These are phyloP conservation scores for Lodderomyces jiufengensis DNA, from an alignment of 1,139 yeast genomes.

Conservation along the genomic window DNA sequence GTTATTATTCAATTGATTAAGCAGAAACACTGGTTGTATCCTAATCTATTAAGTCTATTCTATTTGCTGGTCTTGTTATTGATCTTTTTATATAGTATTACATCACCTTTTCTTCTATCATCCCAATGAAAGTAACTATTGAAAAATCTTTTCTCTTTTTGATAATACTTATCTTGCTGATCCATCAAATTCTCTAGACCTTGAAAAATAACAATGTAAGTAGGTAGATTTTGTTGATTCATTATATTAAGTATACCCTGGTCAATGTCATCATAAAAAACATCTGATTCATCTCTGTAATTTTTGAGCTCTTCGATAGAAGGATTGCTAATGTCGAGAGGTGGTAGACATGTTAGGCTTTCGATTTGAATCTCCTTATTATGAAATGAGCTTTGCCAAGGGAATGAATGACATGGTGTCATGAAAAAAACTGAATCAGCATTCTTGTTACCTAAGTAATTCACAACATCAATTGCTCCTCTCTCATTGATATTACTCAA, in stretches of 20 bases:
- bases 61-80: too few species aligned
- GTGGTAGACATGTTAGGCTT: slow-evolving; percentile 93
- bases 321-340: slow-evolving; percentile 42
- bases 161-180: background rate
- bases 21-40: too few species aligned
- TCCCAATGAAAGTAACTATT: slow-evolving; percentile 91
- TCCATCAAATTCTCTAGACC: slow-evolving; percentile 48
- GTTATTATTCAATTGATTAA: too few species aligned
- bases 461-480: slow-evolving; percentile 73
- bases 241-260: too few species aligned
- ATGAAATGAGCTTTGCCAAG: slow-evolving; percentile 87
- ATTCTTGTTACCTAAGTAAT: slow-evolving; percentile 42
- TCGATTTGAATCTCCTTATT: slow-evolving; percentile 49
- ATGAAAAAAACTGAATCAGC: slow-evolving; percentile 64
- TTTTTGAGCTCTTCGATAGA: slow-evolving; percentile 23
- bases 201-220: slow-evolving; percentile 67
- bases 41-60: too few species aligned
- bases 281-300: slow-evolving; percentile 86
- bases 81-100: slow-evolving; percentile 54
- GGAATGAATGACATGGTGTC: slow-evolving; percentile 97
- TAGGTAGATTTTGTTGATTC: slow-evolving; percentile 36
- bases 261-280: slow-evolving; percentile 67
- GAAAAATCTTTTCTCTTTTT: slow-evolving; percentile 52
- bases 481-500: slow-evolving; percentile 71
- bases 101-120: slow-evolving; percentile 70